Evolutionary conservation across 495 filamentous ascomycete genomes (phyloP), one percentile per base, ranked within the genome.

Genomic region (Tuber indicum): DNA sequence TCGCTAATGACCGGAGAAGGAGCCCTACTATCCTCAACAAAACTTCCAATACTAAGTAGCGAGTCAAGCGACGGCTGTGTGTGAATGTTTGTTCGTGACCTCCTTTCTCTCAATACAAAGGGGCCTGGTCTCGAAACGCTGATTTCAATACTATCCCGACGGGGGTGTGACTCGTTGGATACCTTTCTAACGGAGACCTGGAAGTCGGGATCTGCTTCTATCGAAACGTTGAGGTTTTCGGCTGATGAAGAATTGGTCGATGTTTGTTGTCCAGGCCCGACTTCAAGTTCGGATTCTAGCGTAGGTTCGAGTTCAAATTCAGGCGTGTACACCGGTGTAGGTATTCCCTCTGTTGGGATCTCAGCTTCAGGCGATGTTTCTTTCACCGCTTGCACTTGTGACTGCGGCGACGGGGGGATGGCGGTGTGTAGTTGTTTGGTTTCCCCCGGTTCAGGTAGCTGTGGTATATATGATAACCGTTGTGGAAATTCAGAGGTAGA

Each of bases 1-100:
- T 72, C 70, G 72, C 74, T 72, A n/a, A 74, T 46, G 52, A 42
- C 41, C 45, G 77, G 70, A 46, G 78, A 79, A 39, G 77, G 46
- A 71, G 45, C 42, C 26, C 78, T 62, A 41, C 75, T 71, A 71
- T 46, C 52, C 45, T 73, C 52, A 43, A 76, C 36, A 62, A 80
- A 58, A 39, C 77, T 80, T 58, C 19, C 80, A 72, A 66, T 66
- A 66, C 58, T 66, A 66, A 66, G 58, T 36, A 82, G 81, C 44
- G 81, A 82, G 47, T 82, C 80, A 76, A 52, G 73, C 44, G 80
- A 82, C 23, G 75, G 45, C 74, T 82, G 80, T n/a, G 76, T 43
- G 52, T 76, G 76, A 23, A 82, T 72, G 46, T 72, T 77, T 73
- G 47, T 74, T 62, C n/a, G 52, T 26, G 52, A 62, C 71, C 42